These are phyloP conservation scores for Blastocystis sp. DNA, from an alignment of 352 stramenopile genomes.

Conservation along the genomic window DNA sequence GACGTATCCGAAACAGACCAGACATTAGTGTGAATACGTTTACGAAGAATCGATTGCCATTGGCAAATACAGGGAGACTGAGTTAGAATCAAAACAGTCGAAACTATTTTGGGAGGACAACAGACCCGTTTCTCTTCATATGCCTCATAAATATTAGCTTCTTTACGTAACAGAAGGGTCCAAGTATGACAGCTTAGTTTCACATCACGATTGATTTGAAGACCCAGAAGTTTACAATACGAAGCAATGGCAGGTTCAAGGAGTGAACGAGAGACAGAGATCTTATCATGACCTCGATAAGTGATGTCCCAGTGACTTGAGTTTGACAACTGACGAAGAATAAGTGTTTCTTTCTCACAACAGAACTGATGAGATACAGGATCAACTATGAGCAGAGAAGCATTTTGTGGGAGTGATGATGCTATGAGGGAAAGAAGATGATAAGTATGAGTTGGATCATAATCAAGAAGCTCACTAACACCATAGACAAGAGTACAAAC, in stretches of 20 bases:
- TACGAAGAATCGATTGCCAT: not conserved
- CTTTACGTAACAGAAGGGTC: not conserved
- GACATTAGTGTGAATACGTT: not conserved
- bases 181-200: conserved; percentile 62
- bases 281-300: conserved; percentile 35
- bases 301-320: not conserved
- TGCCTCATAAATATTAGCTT: not conserved
- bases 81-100: conserved; percentile 25
- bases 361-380: conserved; percentile 45
- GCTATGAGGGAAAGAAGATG: not conserved
- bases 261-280: conserved; percentile 12
- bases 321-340: not conserved
- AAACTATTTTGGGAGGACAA: not conserved
- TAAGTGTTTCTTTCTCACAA: conserved; percentile 15
- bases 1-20: not conserved
- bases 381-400: conserved; percentile 6
- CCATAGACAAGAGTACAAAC: conserved; percentile 41
- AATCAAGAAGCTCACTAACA: conserved; percentile 46
- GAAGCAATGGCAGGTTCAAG: conserved; percentile 4
- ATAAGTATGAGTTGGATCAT: not conserved
- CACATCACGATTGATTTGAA: conserved; percentile 47
- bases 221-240: not conserved
- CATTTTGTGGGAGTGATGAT: not conserved
- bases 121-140: not conserved
- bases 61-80: conserved; percentile 1